Conservation (phyloP, 768 basidiomycete genomes). For the Tulasnella calospora region DNA sequence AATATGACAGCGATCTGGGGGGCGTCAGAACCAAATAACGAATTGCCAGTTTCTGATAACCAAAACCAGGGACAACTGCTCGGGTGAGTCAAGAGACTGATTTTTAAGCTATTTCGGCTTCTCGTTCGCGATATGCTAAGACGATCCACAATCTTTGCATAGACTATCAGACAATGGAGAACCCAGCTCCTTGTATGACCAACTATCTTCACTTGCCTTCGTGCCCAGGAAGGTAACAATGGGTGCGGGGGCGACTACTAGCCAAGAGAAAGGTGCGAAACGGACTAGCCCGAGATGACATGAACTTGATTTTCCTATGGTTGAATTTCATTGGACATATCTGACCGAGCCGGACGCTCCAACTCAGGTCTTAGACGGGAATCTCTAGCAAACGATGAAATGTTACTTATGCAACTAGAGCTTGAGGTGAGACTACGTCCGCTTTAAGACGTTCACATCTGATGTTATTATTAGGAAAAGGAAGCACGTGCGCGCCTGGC, state of each 20-base stretch:
- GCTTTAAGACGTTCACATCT: not conserved
- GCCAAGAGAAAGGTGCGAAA: too few species aligned
- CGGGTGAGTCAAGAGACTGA: too few species aligned
- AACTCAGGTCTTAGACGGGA: not conserved
- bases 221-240: not conserved
- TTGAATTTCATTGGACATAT: too few species aligned
- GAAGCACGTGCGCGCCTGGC: not conserved
- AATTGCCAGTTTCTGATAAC: too few species aligned
- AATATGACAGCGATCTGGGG: too few species aligned
- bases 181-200: not conserved
- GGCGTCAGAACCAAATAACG: too few species aligned
- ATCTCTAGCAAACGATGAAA: not conserved
- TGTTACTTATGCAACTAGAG: not conserved
- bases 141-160: not conserved
- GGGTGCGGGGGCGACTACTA: too few species aligned
- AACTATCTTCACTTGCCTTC: not conserved
- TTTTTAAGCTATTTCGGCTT: too few species aligned
- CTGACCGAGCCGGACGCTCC: not conserved
- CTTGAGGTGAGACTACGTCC: not conserved
- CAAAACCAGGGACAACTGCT: too few species aligned
- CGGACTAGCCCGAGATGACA: too few species aligned
- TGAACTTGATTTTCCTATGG: too few species aligned
- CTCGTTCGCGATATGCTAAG: not conserved
- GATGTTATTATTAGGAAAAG: not conserved
- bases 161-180: not conserved